Base-by-base conservation (phyloP, 345 rosid genomes). In the Acer yangbiense region DNA sequence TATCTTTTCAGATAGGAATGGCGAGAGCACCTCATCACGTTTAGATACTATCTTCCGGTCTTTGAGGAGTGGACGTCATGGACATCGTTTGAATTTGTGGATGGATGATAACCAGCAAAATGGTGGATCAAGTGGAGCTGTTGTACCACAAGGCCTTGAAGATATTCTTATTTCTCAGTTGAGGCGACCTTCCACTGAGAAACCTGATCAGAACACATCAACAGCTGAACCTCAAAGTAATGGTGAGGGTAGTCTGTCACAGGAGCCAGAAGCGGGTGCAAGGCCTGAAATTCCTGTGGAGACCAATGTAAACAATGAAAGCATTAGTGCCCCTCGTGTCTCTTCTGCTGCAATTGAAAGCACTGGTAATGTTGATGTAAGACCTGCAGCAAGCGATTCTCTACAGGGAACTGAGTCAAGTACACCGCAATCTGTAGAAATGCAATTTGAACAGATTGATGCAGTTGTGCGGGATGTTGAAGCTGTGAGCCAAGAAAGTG, bases 401-500 rank as follows among this genome's bases (percentile, higher is more conserved):
- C 65, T 82, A 11, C 89, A 82, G 75, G 83, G 79, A 77, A 72
- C 78, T 2, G 82, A 79, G 18, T 83, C 88, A 72, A 86, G 77
- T 68, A 29, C 80, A 63, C 92, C 89, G n/a, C 96, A 86, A 67
- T 85, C 97, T 82, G 89, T 87, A 39, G 98, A 91, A 77, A 91
- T 93, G 96, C 98, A 95, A 80, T 89, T 87, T 87, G 98, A 95
- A 77, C 98, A 90, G 72, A 95, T 87, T 86, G 98, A 93, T 86
- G 83, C 86, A 25, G 80, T 86, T 77, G 92, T 86, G 72, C 87
- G 96, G 41, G 99, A 92, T 86, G 92, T 93, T 81, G 99, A 95
- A 86, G 98, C 99, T 11, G 95, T 93, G 74, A 95, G 98, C 84
- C 99, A 93, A 83, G 99, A 91, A 91, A 95, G 99, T 71, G 79